Conservation (phyloP, 2,329 filamentous ascomycete species). For the Aspergillus costaricaensis region DNA sequence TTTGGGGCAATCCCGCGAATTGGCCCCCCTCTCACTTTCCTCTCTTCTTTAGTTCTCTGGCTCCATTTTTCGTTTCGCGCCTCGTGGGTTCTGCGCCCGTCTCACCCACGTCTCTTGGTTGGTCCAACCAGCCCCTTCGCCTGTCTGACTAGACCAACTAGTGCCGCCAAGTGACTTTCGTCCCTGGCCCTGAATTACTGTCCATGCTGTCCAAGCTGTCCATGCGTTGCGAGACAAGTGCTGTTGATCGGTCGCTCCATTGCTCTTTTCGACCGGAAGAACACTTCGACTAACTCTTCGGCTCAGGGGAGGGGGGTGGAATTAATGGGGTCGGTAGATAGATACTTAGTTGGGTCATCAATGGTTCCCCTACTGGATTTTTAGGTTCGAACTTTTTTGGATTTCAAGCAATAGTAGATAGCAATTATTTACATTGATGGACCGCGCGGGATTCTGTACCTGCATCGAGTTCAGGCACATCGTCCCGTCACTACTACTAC, state of each 20-base stretch:
- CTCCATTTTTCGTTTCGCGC: neutral
- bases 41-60: too few relatives aligned
- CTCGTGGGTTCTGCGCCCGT: constrained; percentile 14
- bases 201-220: constrained; percentile 1
- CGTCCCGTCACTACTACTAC: too few relatives aligned
- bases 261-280: constrained; percentile 15
- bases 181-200: constrained; percentile 1
- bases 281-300: constrained; percentile 1
- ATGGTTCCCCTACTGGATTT: neutral
- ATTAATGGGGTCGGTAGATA: neutral
- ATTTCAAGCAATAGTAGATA: too few relatives aligned
- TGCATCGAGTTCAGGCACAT: too few relatives aligned
- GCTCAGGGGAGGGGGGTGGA: neutral
- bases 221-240: constrained; percentile 8
- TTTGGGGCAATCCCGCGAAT: constrained; percentile 1
- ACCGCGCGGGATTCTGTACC: too few relatives aligned
- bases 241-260: constrained; percentile 21
- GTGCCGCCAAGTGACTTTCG: constrained; percentile 1
- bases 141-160: constrained; percentile 15
- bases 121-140: constrained; percentile 13
- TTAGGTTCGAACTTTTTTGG: too few relatives aligned
- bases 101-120: constrained; percentile 14
- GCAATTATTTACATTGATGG: too few relatives aligned
- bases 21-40: constrained; percentile 8
- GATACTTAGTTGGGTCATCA: neutral